Conservation (phyloP, 1,284 basidiomycete species). For the Sporisorium graminicola region DNA sequence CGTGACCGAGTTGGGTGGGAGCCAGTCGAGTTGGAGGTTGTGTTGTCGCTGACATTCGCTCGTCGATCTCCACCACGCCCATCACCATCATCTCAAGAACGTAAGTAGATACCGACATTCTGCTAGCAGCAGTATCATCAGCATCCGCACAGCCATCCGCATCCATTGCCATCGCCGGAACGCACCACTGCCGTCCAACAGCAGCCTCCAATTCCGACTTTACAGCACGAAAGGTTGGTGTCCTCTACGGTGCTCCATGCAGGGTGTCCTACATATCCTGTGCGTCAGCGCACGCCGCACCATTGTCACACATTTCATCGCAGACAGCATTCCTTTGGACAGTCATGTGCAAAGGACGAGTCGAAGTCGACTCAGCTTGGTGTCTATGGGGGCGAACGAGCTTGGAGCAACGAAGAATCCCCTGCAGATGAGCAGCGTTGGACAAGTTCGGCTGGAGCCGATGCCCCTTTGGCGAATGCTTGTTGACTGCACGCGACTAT, state of each 20-base stretch:
- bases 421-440: neutral
- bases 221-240: conserved; percentile 15
- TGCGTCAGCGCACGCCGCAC: neutral
- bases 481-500: too few relatives aligned
- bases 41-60: conserved; percentile 13
- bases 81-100: conserved; percentile 56
- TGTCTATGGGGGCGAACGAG: neutral
- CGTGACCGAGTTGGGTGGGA: too few relatives aligned
- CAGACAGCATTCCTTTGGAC: neutral
- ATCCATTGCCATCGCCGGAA: conserved; percentile 1
- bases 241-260: neutral
- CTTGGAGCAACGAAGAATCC: neutral
- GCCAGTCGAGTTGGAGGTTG: neutral
- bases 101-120: conserved; percentile 32
- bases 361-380: neutral
- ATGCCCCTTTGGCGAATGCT: too few relatives aligned
- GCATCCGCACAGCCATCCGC: conserved; percentile 15
- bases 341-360: neutral
- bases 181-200: neutral
- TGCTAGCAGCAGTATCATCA: conserved; percentile 14
- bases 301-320: neutral
- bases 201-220: neutral
- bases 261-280: neutral
- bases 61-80: conserved; percentile 40
- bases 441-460: too few relatives aligned